A percentile compares a stretch with the other conserved stretches of the same genome.
These are phyloP conservation scores for Phyllosticta capitalensis DNA, from an alignment of 2,329 filamentous ascomycete genomes.

Conservation along the genomic window DNA sequence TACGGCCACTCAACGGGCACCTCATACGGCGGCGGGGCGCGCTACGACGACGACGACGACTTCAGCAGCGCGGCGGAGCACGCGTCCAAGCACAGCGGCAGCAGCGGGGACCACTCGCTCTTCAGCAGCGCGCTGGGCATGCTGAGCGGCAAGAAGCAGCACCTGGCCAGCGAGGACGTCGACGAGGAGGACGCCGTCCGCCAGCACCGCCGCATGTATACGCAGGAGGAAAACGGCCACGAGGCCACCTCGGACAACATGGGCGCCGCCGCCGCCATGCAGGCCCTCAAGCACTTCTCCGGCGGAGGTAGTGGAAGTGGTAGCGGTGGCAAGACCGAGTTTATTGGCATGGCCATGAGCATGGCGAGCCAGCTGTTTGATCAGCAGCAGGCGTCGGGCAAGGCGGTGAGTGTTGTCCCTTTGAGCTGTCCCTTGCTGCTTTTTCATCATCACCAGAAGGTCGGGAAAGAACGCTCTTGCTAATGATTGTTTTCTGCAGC, in stretches of 20 bases:
- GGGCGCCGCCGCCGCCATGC: constrained; percentile 68
- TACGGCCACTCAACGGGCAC: constrained; percentile 27
- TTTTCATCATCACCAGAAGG: constrained; percentile 40
- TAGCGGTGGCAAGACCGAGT: constrained; percentile 56
- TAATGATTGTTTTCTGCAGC: constrained; percentile 14
- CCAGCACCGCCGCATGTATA: constrained; percentile 69
- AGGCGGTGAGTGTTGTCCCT: constrained; percentile 35
- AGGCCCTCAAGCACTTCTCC: constrained; percentile 72
- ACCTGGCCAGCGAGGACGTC: constrained; percentile 42
- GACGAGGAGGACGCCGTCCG: constrained; percentile 59
- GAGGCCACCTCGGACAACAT: constrained; percentile 35
- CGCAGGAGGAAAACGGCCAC: constrained; percentile 37
- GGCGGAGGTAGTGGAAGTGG: constrained; percentile 37
- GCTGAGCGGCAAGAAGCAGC: constrained; percentile 45
- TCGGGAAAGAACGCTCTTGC: neutral
- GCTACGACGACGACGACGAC: constrained; percentile 37
- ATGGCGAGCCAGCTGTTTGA: constrained; percentile 74
- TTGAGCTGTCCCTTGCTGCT: constrained; percentile 30
- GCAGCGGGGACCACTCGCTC: constrained; percentile 39
- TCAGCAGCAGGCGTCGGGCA: constrained; percentile 47
- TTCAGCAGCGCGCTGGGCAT: constrained; percentile 49
- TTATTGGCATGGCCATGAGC: constrained; percentile 78
- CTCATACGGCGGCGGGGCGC: constrained; percentile 31
- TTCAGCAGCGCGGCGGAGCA: constrained; percentile 45
- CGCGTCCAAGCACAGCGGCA: constrained; percentile 45